A percentile compares a stretch with the other conserved stretches of the same genome.
Conservation (phyloP, 148 eudicot species). For the Mesembryanthemum crystallinum region DNA sequence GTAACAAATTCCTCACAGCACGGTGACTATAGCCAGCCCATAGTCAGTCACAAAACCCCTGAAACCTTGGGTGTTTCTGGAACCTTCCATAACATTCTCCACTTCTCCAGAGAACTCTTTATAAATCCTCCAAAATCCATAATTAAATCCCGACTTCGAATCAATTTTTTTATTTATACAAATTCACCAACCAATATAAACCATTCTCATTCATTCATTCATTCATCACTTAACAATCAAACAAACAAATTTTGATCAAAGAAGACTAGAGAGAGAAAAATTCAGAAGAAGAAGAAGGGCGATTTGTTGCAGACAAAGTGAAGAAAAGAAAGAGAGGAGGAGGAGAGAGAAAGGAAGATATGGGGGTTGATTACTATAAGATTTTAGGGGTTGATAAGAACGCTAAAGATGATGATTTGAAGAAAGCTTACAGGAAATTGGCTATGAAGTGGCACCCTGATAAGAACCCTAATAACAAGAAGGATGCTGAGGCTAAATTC, state of each 20-base stretch:
- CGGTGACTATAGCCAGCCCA: no score
- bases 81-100: no score
- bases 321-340: slow-evolving; percentile 17
- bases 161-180: no score
- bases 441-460: slow-evolving; percentile 72
- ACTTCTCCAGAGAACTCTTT: no score
- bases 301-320: slow-evolving; percentile 12
- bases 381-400: slow-evolving; percentile 48
- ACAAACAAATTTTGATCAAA: neutral
- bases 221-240: neutral
- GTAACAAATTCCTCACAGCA: no score
- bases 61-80: no score
- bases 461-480: slow-evolving; percentile 52
- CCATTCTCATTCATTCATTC: neutral
- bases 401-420: slow-evolving; percentile 63
- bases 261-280: neutral
- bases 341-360: slow-evolving; percentile 30
- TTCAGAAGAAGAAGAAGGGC: neutral
- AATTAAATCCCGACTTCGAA: no score
- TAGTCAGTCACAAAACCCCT: no score
- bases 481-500: slow-evolving; percentile 65
- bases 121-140: no score
- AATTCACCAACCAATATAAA: no score
- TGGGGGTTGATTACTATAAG: slow-evolving; percentile 66
- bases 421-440: slow-evolving; percentile 60